These are phyloP conservation scores for Ophiosphaerella herpotricha DNA, from an alignment of 2,329 filamentous ascomycete genomes.

Conservation along the genomic window DNA sequence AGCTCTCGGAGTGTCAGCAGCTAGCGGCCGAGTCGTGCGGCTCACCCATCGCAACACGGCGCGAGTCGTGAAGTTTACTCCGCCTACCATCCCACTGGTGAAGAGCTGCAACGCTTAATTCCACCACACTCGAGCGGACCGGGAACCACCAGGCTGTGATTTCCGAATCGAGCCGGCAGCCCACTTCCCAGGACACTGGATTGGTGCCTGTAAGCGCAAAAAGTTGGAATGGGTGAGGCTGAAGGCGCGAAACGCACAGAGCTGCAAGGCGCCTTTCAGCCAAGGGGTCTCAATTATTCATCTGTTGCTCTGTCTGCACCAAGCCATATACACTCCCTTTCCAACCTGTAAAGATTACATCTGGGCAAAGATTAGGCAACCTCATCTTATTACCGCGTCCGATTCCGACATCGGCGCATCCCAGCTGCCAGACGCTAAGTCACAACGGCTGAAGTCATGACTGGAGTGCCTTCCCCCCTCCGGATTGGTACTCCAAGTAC, in stretches of 20 bases:
- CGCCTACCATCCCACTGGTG: constrained; percentile 2
- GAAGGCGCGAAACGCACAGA: constrained; percentile 15
- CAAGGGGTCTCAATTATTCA: constrained; percentile 6
- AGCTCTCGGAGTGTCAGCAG: constrained; percentile 2
- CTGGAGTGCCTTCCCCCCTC: constrained; percentile 35
- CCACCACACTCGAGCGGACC: constrained; percentile 5
- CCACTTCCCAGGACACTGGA: neutral
- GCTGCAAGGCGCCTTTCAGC: constrained; percentile 21
- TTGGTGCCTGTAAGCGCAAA: constrained; percentile 7
- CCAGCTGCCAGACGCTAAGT: too few relatives aligned
- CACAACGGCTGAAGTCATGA: constrained; percentile 21
- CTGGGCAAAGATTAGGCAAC: too few relatives aligned
- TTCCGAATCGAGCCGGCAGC: neutral
- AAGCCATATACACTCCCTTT: too few relatives aligned
- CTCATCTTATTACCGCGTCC: neutral
- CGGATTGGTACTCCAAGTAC: constrained; percentile 33
- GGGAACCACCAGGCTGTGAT: constrained; percentile 1
- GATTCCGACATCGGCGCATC: neutral
- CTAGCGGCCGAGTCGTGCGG: constrained; percentile 1
- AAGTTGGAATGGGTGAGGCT: constrained; percentile 19
- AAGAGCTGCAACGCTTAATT: constrained; percentile 4
- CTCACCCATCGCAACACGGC: constrained; percentile 5
- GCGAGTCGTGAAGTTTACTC: constrained; percentile 5
- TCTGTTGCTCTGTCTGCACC: too few relatives aligned
- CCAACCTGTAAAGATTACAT: too few relatives aligned